These are phyloP conservation scores for Aspergillus baeticus DNA, from an alignment of 495 filamentous ascomycete genomes.

Conservation along the genomic window DNA sequence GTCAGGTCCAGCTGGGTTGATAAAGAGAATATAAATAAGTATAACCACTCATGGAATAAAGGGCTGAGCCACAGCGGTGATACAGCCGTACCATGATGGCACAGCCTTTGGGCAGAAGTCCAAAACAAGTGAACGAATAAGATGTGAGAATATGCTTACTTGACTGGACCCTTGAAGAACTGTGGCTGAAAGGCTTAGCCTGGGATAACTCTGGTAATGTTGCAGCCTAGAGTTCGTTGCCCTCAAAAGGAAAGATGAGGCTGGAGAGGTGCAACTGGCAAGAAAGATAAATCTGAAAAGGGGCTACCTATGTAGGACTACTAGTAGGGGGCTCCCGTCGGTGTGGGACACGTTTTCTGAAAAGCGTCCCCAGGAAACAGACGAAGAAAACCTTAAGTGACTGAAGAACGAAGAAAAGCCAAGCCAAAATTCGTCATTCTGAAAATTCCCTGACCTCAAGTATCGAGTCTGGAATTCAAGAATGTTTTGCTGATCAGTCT, in stretches of 20 bases:
- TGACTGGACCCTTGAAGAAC: not conserved
- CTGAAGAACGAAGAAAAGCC: conserved; percentile 2
- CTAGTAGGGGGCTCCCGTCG: too few species aligned
- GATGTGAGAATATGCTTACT: not conserved
- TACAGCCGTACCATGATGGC: not conserved
- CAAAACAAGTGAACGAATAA: not conserved
- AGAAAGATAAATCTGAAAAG: not conserved
- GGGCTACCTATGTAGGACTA: too few species aligned
- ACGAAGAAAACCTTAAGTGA: not conserved
- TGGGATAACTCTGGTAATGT: not conserved
- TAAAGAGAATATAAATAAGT: too few species aligned
- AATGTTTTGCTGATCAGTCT: not conserved
- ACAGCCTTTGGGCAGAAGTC: not conserved
- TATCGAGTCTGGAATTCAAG: not conserved
- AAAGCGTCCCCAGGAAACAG: not conserved
- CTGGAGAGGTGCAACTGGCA: not conserved
- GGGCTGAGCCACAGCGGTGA: not conserved
- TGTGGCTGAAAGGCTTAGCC: conserved; percentile 1
- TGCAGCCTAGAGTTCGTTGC: not conserved
- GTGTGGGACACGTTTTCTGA: not conserved
- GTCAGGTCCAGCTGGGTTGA: too few species aligned
- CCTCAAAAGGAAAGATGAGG: not conserved
- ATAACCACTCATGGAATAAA: not conserved
- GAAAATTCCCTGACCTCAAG: too few species aligned
- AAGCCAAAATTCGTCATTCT: too few species aligned